Evolutionary conservation across 2,329 filamentous ascomycete species (phyloP), one percentile per base, ranked within the genome.

Genomic region (Beauveria australis): DNA sequence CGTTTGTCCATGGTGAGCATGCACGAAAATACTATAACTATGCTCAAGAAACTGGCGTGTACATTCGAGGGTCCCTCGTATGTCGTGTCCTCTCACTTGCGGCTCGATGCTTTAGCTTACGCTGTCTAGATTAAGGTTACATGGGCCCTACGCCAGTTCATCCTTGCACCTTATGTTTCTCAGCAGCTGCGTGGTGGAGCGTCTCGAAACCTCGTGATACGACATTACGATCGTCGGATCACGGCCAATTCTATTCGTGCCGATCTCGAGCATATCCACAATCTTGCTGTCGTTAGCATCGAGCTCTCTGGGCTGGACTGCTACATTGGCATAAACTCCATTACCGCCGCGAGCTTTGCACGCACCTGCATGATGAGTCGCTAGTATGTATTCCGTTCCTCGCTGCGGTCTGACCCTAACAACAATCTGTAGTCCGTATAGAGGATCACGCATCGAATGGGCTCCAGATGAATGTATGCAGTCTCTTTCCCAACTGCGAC

Each of bases 181-280:
- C 78, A 81, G 70, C 89, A 88, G 69, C 80, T 92, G 59, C 72
- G 73, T 44, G 76, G 73, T 53, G 89, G 89, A 16, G 88, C 88
- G 16, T 89, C 85, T 47, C 85, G 91, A 62, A 94, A 93, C 67
- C 72, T 95, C 43, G 75, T 92, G 22, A 81, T 95, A 47, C 81
- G 82, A 61, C 80, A 81, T 10, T 83, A 82, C 65, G 78, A 78
- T 66, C 75, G 75, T 58, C 80, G 75, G 58, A 76, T 89, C 65
- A 91, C 85, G 0, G 86, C 86, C 65, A 74, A 82, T 8, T 73
- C 75, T 18, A 84, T 95, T 64, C 84, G 88, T 12, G 80, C 86
- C 5, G 89, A 95, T 66, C 79, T 94, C 43, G 87, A 92, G 26
- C 91, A 95, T 70, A 93, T 95, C 63, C 86, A 93, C 75, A 89